Conservation (phyloP, 768 basidiomycete species). For the Lenzites betulinus region DNA sequence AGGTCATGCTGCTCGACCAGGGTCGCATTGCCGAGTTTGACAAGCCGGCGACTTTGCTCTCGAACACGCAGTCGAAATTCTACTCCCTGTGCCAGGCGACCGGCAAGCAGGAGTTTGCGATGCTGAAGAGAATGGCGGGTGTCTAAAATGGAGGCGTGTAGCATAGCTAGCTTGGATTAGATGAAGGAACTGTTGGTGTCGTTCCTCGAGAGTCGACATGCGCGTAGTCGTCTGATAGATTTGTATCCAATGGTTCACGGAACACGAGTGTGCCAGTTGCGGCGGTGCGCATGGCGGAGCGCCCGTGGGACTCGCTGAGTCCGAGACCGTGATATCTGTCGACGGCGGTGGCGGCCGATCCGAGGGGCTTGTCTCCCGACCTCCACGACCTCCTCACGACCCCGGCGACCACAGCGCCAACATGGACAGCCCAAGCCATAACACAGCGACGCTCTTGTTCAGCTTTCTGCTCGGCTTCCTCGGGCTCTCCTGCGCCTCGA, state of each 20-base stretch:
- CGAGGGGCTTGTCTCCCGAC: neutral
- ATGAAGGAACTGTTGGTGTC: neutral
- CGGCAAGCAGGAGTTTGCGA: constrained; percentile 68
- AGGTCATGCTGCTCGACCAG: constrained; percentile 80
- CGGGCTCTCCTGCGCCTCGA: constrained; percentile 5
- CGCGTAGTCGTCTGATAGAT: neutral
- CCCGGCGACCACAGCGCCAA: neutral
- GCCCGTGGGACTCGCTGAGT: too few species aligned
- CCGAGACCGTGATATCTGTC: too few species aligned
- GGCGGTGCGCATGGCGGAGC: neutral
- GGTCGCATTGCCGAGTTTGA: constrained; percentile 81
- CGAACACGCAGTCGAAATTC: constrained; percentile 60
- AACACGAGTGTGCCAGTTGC: neutral
- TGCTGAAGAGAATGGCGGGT: constrained; percentile 68
- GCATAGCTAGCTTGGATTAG: neutral
- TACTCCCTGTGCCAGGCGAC: constrained; percentile 72
- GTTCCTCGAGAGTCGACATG: neutral
- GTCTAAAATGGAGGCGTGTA: constrained; percentile 4
- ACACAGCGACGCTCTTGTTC: constrained; percentile 19
- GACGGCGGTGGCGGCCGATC: neutral
- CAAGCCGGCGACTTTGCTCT: constrained; percentile 57
- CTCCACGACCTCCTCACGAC: neutral
- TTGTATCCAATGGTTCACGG: neutral
- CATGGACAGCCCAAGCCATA: constrained; percentile 1
- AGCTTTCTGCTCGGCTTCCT: constrained; percentile 20